Evolutionary conservation across 768 basidiomycete genomes (phyloP), one percentile per base, ranked within the genome.

Genomic region (Russula brevipes): DNA sequence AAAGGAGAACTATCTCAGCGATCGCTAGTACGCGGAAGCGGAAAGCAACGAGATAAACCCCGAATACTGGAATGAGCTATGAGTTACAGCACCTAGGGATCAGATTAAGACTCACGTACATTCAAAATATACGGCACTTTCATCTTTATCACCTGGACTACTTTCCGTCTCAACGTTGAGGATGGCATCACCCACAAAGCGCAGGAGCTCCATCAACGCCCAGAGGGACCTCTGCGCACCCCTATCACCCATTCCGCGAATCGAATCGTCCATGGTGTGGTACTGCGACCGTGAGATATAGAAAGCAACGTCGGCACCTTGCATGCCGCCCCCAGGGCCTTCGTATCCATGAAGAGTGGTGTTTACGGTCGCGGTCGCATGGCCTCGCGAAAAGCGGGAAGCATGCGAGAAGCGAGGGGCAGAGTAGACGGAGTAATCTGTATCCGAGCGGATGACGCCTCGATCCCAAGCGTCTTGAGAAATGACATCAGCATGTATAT

Each of bases 241-340:
- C 2, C 76, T 71, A 36, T 79, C 50, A 1, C 72, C 73, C 68
- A 78, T 84, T 55, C 81, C 81, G 7, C 86, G 77, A 49, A 91
- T 78, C 1, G 84, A 79, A 69, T 93, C 91, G 12, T 82, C 82
- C 69, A 80, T 81, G 0, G 91, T 92, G 71, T 94, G 91, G 67
- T 93, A 93, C 64, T 79, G 80, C 64, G 86, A 85, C 47, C 91
- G 79, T 1, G 84, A 83, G 62, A 79, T 81, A 73, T 91, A 93
- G 70, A 91, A 93, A 0, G 91, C 88, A 39, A 92, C 74, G 68
- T 93, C 91, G 5, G 91, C 77, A 4, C 91, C 91, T 50, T 83
- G 73, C 81, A 91, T 80, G 0, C 81, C 82, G 11, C 65, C 68
- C 44, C 62, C 68, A 11, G 19, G 35, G 12, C 63, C 60, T 3